Evolutionary conservation across 441 rosid species (phyloP), one percentile per base, ranked within the genome.

Genomic region (Adansonia grandidieri): DNA sequence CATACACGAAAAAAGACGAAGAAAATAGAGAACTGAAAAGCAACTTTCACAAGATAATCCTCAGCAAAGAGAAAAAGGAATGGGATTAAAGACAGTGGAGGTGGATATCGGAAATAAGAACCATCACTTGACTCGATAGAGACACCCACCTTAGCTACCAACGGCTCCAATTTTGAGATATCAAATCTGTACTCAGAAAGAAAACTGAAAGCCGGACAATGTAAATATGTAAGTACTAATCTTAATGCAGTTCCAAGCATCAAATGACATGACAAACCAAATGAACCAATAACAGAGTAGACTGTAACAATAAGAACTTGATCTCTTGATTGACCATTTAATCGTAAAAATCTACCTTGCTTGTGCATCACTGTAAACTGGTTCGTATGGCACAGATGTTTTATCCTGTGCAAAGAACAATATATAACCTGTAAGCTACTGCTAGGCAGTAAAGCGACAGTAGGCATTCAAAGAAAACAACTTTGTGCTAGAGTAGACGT

Each of bases 71-170:
- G 15, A 9, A 11, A 13, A 10, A 11, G 42, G 28, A 44, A 51
- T 11, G 3, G 22, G 37, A 5, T 4, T 2, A 57, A 8, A 22
- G 47, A 0, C 1, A 2, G 56, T 22, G 5, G 37, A 17, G 45
- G 40, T 14, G 19, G 17, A 51, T 28, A 51, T 51, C 60, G 4
- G 15, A 37, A 24, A 28, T 9, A 28, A 62, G 14, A 37, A 44
- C n/a, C 22, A 22, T 9, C 37, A 17, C 48, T 22, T 47, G 20
- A 77, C 20, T 5, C 17, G 11, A 74, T 72, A 63, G 74, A 76
- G 74, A 53, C 44, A 50, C 91, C 77, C 77, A 94, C 99, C 97
- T 91, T 94, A 65, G 99, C 99, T 62, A 96, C 98, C 89, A 96
- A 69, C 10, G 99, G 99, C 87, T 94, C 99, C 87, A 96, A 82